phyloP scores from a whole-genome alignment of 495 filamentous ascomycete genomes.

The Hyphodiscus hymeniophilus region DNA sequence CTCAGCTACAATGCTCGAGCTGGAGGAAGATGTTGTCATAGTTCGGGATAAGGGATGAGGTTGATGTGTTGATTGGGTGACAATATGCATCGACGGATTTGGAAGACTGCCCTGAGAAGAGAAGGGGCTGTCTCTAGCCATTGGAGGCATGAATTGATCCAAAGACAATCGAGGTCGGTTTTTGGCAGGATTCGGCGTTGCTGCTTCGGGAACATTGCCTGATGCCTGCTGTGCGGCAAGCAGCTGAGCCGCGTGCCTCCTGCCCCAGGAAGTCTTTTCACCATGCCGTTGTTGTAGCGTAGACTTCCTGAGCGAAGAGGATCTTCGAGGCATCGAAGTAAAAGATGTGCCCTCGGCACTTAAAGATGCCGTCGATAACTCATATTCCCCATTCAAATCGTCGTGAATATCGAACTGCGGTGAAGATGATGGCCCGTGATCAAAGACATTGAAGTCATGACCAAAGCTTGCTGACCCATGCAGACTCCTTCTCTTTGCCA shows the following conservation, averaged over 20 bases:
- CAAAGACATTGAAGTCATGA: slow-evolving; percentile 59
- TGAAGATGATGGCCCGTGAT: slow-evolving; percentile 34
- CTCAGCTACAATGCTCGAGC: slow-evolving; percentile 66
- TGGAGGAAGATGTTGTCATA: slow-evolving; percentile 76
- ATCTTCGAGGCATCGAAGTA: slow-evolving; percentile 37
- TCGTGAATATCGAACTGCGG: slow-evolving; percentile 37
- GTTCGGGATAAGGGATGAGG: slow-evolving; percentile 83
- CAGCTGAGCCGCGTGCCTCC: slow-evolving; percentile 37
- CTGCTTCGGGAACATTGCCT: slow-evolving; percentile 35
- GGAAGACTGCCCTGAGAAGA: slow-evolving; percentile 38
- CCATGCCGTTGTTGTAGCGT: slow-evolving; percentile 74
- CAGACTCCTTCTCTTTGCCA: slow-evolving; percentile 78
- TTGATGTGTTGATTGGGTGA: slow-evolving; percentile 36
- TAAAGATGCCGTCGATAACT: slow-evolving; percentile 23
- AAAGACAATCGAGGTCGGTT: slow-evolving; percentile 64
- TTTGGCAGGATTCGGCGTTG: slow-evolving; percentile 39
- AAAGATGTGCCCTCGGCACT: slow-evolving; percentile 14
- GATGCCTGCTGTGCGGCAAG: slow-evolving; percentile 29
- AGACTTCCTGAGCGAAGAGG: slow-evolving; percentile 74
- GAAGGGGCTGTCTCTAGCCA: slow-evolving; percentile 57
- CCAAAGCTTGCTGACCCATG: slow-evolving; percentile 54
- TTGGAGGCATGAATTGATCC: slow-evolving; percentile 59
- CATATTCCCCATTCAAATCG: slow-evolving; percentile 28
- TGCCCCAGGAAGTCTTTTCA: slow-evolving; percentile 51
- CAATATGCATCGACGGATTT: slow-evolving; percentile 45